phyloP scores from a whole-genome alignment of 495 filamentous ascomycete genomes.

The Hyaloscypha hepaticicola region DNA sequence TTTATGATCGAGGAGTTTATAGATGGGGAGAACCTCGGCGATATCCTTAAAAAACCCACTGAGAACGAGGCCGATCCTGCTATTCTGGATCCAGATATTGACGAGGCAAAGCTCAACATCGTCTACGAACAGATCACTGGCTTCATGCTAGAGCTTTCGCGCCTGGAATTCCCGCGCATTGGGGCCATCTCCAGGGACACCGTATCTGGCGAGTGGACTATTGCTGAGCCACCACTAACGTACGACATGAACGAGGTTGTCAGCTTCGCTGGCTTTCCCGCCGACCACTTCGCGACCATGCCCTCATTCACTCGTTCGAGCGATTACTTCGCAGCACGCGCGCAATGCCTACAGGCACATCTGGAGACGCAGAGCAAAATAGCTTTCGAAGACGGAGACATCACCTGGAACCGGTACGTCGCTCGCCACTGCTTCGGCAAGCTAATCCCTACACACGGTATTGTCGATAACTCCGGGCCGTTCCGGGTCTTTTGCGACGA shows the following conservation, averaged over 20 bases:
- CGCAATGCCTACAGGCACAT: conserved; percentile 18
- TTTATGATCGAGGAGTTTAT: conserved; percentile 49
- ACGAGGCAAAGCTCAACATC: conserved; percentile 34
- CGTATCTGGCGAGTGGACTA: conserved; percentile 33
- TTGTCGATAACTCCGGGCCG: conserved; percentile 36
- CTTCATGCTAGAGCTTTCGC: conserved; percentile 41
- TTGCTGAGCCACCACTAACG: conserved; percentile 38
- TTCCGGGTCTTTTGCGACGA: conserved; percentile 45
- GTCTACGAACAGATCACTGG: conserved; percentile 39
- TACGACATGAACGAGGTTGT: conserved; percentile 45
- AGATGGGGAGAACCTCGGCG: conserved; percentile 32
- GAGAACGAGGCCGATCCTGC: conserved; percentile 32
- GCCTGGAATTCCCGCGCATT: conserved; percentile 39
- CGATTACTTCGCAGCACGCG: conserved; percentile 16
- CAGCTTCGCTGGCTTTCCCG: conserved; percentile 38
- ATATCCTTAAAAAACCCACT: conserved; percentile 34
- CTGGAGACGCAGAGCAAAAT: conserved; percentile 22
- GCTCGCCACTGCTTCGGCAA: conserved; percentile 41
- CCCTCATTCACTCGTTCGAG: conserved; percentile 15
- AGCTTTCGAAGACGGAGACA: conserved; percentile 25
- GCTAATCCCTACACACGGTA: conserved; percentile 38
- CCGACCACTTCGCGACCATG: conserved; percentile 33
- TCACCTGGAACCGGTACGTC: conserved; percentile 38
- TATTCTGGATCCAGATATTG: conserved; percentile 38
- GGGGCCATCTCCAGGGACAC: conserved; percentile 38